Conservation (phyloP, 2,329 filamentous ascomycete genomes). For the Fusarium multiceps region DNA sequence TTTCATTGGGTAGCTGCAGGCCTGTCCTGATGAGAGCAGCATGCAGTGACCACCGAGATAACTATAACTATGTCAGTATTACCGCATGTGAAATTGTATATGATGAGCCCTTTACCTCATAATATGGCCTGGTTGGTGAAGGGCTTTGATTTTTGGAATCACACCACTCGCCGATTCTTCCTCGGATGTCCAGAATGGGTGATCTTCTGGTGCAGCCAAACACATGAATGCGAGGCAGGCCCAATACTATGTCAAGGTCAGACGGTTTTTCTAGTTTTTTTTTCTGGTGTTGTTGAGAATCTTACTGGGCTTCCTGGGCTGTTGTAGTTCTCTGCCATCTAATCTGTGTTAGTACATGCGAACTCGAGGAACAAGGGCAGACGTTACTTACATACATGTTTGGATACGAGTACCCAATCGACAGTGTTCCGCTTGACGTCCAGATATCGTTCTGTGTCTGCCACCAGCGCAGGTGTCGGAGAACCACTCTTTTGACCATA, state of each 20-base stretch:
- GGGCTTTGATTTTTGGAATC: conserved; percentile 68
- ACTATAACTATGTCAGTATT: conserved; percentile 49
- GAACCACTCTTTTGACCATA: conserved; percentile 79
- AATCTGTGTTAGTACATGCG: conserved; percentile 29
- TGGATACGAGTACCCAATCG: conserved; percentile 80
- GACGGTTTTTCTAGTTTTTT: conserved; percentile 38
- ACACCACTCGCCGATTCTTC: conserved; percentile 70
- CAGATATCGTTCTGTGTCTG: conserved; percentile 80
- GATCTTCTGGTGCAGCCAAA: conserved; percentile 73
- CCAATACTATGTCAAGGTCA: conserved; percentile 70
- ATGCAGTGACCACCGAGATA: conserved; percentile 80
- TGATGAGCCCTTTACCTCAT: conserved; percentile 57
- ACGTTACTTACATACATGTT: conserved; percentile 72
- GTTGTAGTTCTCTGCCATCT: conserved; percentile 86
- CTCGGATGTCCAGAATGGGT: conserved; percentile 79
- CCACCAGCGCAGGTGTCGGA: conserved; percentile 84
- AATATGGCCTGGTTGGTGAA: conserved; percentile 79
- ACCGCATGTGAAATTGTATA: background rate
- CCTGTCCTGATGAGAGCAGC: conserved; percentile 79
- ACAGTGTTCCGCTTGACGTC: conserved; percentile 78
- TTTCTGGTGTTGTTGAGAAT: background rate
- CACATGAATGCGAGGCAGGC: conserved; percentile 82
- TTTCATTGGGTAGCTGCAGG: conserved; percentile 85
- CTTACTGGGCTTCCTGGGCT: conserved; percentile 73
- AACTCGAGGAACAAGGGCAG: background rate